These are phyloP conservation scores for Silybum marianum DNA, from an alignment of 129 eudicot species.

Conservation along the genomic window DNA sequence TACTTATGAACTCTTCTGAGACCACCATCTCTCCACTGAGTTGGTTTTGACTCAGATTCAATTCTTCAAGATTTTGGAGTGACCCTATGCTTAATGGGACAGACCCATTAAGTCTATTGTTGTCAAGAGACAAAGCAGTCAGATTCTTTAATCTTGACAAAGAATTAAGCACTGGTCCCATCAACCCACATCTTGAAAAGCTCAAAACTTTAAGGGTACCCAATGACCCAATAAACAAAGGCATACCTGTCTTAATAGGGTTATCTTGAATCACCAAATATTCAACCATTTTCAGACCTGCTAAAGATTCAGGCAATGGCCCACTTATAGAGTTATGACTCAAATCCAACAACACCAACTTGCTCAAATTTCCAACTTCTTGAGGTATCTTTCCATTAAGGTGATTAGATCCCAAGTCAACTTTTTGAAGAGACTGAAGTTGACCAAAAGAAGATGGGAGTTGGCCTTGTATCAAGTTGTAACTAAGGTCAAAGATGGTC, in stretches of 20 bases:
- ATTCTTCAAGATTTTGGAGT: conserved; percentile 50
- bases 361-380: conserved; percentile 49
- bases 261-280: conserved; percentile 57
- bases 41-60: conserved; percentile 60
- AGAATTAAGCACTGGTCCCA: conserved; percentile 46
- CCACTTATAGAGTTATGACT: conserved; percentile 59
- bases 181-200: conserved; percentile 64
- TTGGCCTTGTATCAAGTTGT: conserved; percentile 45
- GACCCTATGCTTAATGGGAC: conserved; percentile 48
- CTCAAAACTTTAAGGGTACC: conserved; percentile 50
- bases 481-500: conserved; percentile 64
- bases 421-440: conserved; percentile 54
- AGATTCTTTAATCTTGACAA: conserved; percentile 50
- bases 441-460: conserved; percentile 47
- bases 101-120: conserved; percentile 54
- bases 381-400: conserved; percentile 49
- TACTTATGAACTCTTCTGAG: conserved; percentile 45
- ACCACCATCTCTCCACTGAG: conserved; percentile 50
- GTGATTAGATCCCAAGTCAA: conserved; percentile 55
- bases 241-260: conserved; percentile 53
- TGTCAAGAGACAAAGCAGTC: conserved; percentile 58
- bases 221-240: conserved; percentile 48
- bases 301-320: conserved; percentile 54
- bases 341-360: conserved; percentile 52
- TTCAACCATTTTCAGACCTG: conserved; percentile 54